Evolutionary conservation across 768 basidiomycete species (phyloP).

Genomic region (Clitopilus hobsonii): DNA sequence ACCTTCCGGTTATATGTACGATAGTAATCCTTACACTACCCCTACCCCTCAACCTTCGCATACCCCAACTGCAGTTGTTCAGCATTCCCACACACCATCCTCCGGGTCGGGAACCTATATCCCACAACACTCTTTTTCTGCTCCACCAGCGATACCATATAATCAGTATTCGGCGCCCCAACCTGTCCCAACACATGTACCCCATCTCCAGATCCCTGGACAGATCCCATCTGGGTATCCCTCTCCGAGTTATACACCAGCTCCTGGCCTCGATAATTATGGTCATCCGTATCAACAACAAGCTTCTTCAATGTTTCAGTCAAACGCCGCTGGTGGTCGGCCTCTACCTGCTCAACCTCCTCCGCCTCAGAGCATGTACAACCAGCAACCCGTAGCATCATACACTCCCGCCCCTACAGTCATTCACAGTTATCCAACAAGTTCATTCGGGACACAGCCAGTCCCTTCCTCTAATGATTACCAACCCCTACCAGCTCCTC

Average conservation of each 20-base stretch:
- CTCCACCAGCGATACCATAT: slow-evolving; percentile 26
- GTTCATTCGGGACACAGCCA: slow-evolving; percentile 23
- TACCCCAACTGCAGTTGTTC: slow-evolving; percentile 23
- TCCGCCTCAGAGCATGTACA: slow-evolving; percentile 37
- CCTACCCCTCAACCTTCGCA: slow-evolving; percentile 38
- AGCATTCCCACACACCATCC: slow-evolving; percentile 8
- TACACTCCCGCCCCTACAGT: slow-evolving; percentile 24
- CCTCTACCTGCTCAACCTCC: slow-evolving; percentile 44
- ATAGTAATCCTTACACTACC: slow-evolving; percentile 8
- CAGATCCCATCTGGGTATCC: background rate
- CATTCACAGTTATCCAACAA: slow-evolving; percentile 16
- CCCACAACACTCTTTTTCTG: slow-evolving; percentile 33
- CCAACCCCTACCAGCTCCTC: slow-evolving; percentile 29
- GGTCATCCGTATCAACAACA: slow-evolving; percentile 24
- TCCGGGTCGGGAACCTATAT: slow-evolving; percentile 33
- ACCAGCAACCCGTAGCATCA: slow-evolving; percentile 23
- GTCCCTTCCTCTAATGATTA: slow-evolving; percentile 18
- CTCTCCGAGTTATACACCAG: slow-evolving; percentile 33
- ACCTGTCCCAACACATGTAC: slow-evolving; percentile 14
- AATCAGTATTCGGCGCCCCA: slow-evolving; percentile 30
- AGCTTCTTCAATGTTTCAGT: slow-evolving; percentile 22
- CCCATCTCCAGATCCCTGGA: background rate
- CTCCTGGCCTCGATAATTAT: slow-evolving; percentile 13
- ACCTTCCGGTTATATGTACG: background rate
- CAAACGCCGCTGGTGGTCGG: slow-evolving; percentile 28